Base-by-base conservation (phyloP, 2,329 filamentous ascomycete species). In the Phialemonium atrogriseum region DNA sequence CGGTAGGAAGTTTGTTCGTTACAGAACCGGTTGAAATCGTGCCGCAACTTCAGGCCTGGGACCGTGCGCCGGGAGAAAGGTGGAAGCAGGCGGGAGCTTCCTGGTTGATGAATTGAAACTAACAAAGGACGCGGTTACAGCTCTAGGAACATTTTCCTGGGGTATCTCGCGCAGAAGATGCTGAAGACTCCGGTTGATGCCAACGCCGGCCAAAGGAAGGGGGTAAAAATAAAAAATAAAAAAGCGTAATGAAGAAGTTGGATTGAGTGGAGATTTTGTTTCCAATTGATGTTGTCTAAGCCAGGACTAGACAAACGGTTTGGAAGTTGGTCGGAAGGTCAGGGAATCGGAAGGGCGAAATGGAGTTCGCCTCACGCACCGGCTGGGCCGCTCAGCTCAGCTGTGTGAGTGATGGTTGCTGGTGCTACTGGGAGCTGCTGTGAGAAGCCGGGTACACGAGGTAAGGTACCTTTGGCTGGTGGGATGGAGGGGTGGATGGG, bases 211-310 rank as follows among this genome's bases (percentile, higher is more conserved):
- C 35, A 40, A 38, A 27, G 21, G 33, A 35, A 34, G 36, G 12
- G 33, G 21, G 34, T 34, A 41, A 35, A 30, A 30, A 38, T 39
- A 43, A 32, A 40, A 45, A 45, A 40, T n/a, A n/a, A n/a, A n/a
- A n/a, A n/a, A n/a, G n/a, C n/a, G n/a, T 12, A 10, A 18, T 25
- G 13, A 30, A 44, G 43, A 38, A 42, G 41, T 42, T 49, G 41
- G 45, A 43, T 39, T 53, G 50, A 50, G 51, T 54, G 50, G 51
- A 50, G 50, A 51, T 46, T 43, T 36, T 29, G 27, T 30, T 33
- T 10, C 20, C 20, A 15, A 18, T 29, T 19, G 32, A 27, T 33
- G 15, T 24, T 13, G 37, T 42, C 29, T 41, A 44, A 43, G 41
- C 42, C 36, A 28, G 27, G n/a, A n/a, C n/a, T n/a, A n/a, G n/a